A percentile compares a stretch with the other conserved stretches of the same genome.
Evolutionary conservation across 805 yeast genomes (phyloP).

Genomic region (Trichomonascus vanleenenianus): DNA sequence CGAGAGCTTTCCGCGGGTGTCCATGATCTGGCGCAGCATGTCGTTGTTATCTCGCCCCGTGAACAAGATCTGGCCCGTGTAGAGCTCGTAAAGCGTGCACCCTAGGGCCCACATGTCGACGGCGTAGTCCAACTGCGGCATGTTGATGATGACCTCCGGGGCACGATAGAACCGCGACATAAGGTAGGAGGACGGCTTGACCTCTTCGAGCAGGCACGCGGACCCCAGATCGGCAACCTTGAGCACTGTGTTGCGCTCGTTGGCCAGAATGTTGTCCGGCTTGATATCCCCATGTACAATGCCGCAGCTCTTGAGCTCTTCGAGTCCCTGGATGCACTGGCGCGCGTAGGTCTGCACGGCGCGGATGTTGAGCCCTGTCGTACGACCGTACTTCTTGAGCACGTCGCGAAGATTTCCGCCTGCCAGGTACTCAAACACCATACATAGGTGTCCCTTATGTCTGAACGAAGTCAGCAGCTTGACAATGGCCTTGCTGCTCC

Average conservation of each 20-base stretch:
- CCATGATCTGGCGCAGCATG: constrained; percentile 29
- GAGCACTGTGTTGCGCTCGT: constrained; percentile 51
- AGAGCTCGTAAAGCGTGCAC: constrained; percentile 87
- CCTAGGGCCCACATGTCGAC: constrained; percentile 97
- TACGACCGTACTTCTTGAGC: constrained; percentile 73
- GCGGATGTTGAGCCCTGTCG: constrained; percentile 68
- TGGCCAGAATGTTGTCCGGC: constrained; percentile 80
- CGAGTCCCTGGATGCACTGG: constrained; percentile 65
- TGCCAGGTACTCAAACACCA: constrained; percentile 67
- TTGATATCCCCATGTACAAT: constrained; percentile 86
- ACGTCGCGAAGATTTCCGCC: constrained; percentile 71
- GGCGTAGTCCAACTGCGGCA: constrained; percentile 42
- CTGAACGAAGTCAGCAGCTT: constrained; percentile 66
- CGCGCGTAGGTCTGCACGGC: constrained; percentile 59
- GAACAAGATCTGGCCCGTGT: constrained; percentile 81
- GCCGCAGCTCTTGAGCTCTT: constrained; percentile 59
- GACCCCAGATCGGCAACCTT: constrained; percentile 89
- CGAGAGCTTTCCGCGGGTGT: constrained; percentile 24
- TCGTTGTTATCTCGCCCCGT: constrained; percentile 90
- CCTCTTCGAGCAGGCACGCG: constrained; percentile 34
- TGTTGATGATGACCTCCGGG: constrained; percentile 68
- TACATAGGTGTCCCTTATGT: constrained; percentile 79
- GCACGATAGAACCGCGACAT: constrained; percentile 68
- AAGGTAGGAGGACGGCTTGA: constrained; percentile 23
- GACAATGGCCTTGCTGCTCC: constrained; percentile 61